Conservation (phyloP, 768 basidiomycete genomes). For the Naganishia friedmannii region DNA sequence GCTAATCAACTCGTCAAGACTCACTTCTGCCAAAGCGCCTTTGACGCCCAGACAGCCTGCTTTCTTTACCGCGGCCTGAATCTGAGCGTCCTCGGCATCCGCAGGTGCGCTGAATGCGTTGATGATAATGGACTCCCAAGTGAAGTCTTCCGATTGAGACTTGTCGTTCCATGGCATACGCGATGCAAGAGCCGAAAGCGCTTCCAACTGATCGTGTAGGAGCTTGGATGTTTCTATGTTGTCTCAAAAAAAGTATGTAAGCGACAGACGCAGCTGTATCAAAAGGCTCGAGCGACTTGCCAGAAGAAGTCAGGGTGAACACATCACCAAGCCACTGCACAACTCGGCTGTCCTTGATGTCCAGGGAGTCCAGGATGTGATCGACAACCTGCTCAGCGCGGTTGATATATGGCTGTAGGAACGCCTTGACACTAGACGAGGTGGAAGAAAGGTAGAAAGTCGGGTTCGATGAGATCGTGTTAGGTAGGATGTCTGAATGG, state of each 20-base stretch:
- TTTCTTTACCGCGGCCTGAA: conserved; percentile 40
- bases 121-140: conserved; percentile 47
- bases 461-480: conserved; percentile 36
- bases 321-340: conserved; percentile 38
- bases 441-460: conserved; percentile 46
- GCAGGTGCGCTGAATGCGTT: conserved; percentile 33
- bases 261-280: not conserved
- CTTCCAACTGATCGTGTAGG: conserved; percentile 42
- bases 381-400: conserved; percentile 39
- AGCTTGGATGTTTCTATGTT: conserved; percentile 42
- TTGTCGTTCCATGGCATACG: conserved; percentile 41
- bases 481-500: conserved; percentile 41
- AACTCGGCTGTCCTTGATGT: conserved; percentile 34
- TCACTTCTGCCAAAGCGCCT: conserved; percentile 45
- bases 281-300: conserved; percentile 34
- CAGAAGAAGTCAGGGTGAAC: conserved; percentile 44
- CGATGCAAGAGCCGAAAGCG: conserved; percentile 44
- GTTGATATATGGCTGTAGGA: conserved; percentile 46
- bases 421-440: conserved; percentile 27
- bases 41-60: conserved; percentile 40
- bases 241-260: not conserved
- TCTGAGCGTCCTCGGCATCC: conserved; percentile 26
- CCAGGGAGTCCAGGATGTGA: conserved; percentile 36
- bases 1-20: conserved; percentile 18
- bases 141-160: conserved; percentile 24